Evolutionary conservation across 2,329 filamentous ascomycete species (phyloP).

Genomic region (Trichoderma gracile): DNA sequence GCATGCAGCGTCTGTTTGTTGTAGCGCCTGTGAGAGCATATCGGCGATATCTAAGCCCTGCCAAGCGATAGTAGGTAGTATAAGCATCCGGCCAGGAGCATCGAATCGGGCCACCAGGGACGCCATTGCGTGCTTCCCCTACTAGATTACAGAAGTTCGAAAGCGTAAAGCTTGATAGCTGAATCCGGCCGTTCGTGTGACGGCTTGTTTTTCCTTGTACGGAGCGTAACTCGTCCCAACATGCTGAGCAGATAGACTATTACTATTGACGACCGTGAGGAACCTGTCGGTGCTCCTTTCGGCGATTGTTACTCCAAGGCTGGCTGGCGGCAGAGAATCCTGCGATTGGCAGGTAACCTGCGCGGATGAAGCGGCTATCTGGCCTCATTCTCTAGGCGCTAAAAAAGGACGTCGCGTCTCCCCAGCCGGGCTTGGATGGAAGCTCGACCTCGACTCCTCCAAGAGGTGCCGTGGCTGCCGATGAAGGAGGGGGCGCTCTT

Average conservation of each 20-base stretch:
- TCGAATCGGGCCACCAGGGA: too few relatives aligned
- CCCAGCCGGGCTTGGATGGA: neutral
- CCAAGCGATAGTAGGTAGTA: too few relatives aligned
- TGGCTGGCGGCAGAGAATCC: neutral
- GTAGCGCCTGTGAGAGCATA: too few relatives aligned
- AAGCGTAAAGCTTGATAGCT: too few relatives aligned
- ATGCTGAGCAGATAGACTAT: neutral
- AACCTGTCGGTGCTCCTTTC: neutral
- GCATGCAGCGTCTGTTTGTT: neutral
- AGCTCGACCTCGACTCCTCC: neutral
- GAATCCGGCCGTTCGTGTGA: too few relatives aligned
- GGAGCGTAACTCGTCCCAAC: too few relatives aligned
- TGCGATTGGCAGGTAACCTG: conserved; percentile 9
- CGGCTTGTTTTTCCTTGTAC: too few relatives aligned
- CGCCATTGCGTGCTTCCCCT: too few relatives aligned
- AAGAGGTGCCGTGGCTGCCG: conserved; percentile 39
- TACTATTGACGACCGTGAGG: too few relatives aligned
- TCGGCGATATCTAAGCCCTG: too few relatives aligned
- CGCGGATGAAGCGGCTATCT: conserved; percentile 36
- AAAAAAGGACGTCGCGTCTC: conserved; percentile 23
- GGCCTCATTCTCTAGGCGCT: conserved; percentile 28
- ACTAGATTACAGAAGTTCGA: too few relatives aligned
- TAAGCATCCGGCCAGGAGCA: too few relatives aligned
- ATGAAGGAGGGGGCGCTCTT: conserved; percentile 15
- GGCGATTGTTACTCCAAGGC: conserved; percentile 10